These are phyloP conservation scores for Neonectria sp. DNA, from an alignment of 2,329 filamentous ascomycete genomes.

Conservation along the genomic window DNA sequence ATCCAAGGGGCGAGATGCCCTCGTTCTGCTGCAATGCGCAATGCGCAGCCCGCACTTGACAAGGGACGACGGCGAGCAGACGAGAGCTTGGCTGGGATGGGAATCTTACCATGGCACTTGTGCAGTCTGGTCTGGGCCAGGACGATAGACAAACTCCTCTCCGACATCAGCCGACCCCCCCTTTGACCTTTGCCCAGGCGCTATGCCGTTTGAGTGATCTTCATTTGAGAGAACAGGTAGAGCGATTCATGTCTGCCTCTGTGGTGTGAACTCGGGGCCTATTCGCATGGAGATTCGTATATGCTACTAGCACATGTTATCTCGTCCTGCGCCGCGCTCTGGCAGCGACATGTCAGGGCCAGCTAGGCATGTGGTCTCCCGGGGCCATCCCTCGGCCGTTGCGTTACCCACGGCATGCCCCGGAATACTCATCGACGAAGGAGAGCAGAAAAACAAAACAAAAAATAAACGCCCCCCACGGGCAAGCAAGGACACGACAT, in stretches of 20 bases:
- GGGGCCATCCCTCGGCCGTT: not conserved
- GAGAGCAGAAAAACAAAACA: not conserved
- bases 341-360: constrained; percentile 5
- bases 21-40: constrained; percentile 24
- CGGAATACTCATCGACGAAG: constrained; percentile 12
- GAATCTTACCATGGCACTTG: constrained; percentile 8
- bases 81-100: constrained; percentile 7
- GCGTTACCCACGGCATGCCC: constrained; percentile 12
- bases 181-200: constrained; percentile 2
- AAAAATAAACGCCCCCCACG: constrained; percentile 18
- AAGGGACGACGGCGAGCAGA: constrained; percentile 9
- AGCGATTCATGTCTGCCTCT: not conserved
- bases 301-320: not conserved
- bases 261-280: not conserved
- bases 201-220: constrained; percentile 19
- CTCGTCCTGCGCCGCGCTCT: not conserved
- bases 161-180: constrained; percentile 33
- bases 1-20: not conserved
- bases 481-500: constrained; percentile 13
- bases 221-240: not conserved
- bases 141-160: constrained; percentile 24
- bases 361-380: constrained; percentile 9
- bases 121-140: constrained; percentile 11
- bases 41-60: constrained; percentile 20
- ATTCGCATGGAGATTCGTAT: constrained; percentile 1